These are phyloP conservation scores for Kodamaea restingae DNA, from an alignment of 805 yeast species.

Conservation along the genomic window DNA sequence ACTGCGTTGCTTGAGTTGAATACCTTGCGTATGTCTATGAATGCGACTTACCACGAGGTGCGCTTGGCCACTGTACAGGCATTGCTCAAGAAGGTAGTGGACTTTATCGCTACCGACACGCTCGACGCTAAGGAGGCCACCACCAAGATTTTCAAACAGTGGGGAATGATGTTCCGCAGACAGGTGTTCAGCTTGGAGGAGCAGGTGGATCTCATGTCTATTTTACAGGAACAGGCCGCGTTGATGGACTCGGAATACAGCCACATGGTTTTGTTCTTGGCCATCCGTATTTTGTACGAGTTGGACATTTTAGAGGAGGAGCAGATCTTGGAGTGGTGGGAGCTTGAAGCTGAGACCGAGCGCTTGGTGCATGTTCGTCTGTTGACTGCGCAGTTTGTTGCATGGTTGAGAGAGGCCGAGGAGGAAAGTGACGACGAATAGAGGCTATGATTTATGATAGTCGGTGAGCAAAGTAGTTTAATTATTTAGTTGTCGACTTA, in stretches of 20 bases:
- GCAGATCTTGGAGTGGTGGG: constrained; percentile 79
- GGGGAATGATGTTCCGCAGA: constrained; percentile 79
- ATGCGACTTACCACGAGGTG: constrained; percentile 91
- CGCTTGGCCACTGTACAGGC: constrained; percentile 77
- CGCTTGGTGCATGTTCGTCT: constrained; percentile 40
- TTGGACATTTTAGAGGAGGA: constrained; percentile 81
- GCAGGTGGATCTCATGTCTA: constrained; percentile 63
- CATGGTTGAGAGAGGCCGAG: constrained; percentile 81
- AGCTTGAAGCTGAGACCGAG: constrained; percentile 37
- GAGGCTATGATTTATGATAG: too few species aligned
- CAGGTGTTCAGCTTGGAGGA: constrained; percentile 82
- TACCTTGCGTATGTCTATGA: constrained; percentile 95
- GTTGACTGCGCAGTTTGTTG: constrained; percentile 69
- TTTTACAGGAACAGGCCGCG: constrained; percentile 45
- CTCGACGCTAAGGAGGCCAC: constrained; percentile 74
- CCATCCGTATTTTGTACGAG: constrained; percentile 66
- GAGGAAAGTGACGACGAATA: constrained; percentile 43
- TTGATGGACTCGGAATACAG: constrained; percentile 37
- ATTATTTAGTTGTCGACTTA: too few species aligned
- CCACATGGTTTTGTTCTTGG: constrained; percentile 49
- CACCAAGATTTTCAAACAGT: constrained; percentile 66
- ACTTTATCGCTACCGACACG: constrained; percentile 74
- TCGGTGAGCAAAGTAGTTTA: too few species aligned
- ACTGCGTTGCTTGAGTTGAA: constrained; percentile 90
- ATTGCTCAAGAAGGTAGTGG: constrained; percentile 61